Percentiles rank a stretch among this genome's conserved stretches.
Conservation (phyloP, 2,329 filamentous ascomycete species). For the Fusarium bactridioides region DNA sequence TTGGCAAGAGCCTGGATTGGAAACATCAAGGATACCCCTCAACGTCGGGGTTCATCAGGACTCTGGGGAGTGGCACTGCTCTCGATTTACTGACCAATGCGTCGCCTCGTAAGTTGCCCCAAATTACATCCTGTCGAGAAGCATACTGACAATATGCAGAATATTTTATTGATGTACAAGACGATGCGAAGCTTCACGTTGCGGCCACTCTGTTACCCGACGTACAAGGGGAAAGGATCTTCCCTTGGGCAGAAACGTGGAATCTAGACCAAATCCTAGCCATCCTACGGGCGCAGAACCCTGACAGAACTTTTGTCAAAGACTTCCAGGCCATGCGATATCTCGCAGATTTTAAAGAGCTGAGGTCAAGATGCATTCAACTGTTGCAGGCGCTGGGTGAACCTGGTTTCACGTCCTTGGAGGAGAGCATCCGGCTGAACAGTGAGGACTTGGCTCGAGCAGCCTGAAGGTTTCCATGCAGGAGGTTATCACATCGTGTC, state of each 20-base stretch:
- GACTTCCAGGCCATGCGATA: constrained; percentile 9
- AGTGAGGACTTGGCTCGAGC: neutral
- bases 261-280: constrained; percentile 53
- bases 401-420: neutral
- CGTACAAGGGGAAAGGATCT: constrained; percentile 58
- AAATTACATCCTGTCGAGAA: fast-evolving
- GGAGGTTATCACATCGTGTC: neutral
- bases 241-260: constrained; percentile 58
- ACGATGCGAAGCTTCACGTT: constrained; percentile 59
- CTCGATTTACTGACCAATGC: neutral
- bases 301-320: constrained; percentile 17
- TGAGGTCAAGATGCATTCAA: neutral
- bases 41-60: constrained; percentile 22
- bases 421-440: neutral
- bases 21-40: constrained; percentile 27
- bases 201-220: constrained; percentile 55
- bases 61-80: constrained; percentile 26
- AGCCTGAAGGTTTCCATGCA: neutral
- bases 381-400: neutral
- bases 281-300: constrained; percentile 31
- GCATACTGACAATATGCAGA: constrained; percentile 35
- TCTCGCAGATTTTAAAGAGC: neutral
- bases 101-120: neutral
- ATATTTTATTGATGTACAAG: constrained; percentile 56
- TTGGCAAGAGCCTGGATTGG: constrained; percentile 32